These are phyloP conservation scores for Penicillium desertorum DNA, from an alignment of 495 filamentous ascomycete species.

Conservation along the genomic window DNA sequence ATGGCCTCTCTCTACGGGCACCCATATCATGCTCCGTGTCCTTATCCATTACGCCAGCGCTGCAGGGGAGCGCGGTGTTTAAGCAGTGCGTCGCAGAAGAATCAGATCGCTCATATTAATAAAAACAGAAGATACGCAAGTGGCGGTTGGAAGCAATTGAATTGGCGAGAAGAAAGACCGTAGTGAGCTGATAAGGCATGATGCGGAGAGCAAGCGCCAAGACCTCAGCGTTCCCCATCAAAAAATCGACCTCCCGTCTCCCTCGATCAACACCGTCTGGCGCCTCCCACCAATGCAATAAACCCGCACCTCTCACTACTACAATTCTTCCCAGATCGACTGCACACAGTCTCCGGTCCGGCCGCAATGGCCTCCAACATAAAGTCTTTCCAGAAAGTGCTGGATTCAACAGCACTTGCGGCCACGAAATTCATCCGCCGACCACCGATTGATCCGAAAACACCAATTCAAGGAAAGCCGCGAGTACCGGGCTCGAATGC, in stretches of 20 bases:
- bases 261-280: slow-evolving; percentile 18
- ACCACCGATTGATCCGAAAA: slow-evolving; percentile 40
- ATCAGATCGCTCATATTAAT: slow-evolving; percentile 6
- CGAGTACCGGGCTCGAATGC: slow-evolving; percentile 45
- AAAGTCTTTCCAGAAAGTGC: slow-evolving; percentile 41
- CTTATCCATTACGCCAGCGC: slow-evolving; percentile 15
- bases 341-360: slow-evolving; percentile 15
- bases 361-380: slow-evolving; percentile 46
- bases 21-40: slow-evolving; percentile 23
- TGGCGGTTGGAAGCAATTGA: slow-evolving; percentile 10
- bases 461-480: slow-evolving; percentile 40
- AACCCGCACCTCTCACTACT: background rate
- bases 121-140: slow-evolving; percentile 1
- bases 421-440: slow-evolving; percentile 43
- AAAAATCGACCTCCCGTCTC: slow-evolving; percentile 35
- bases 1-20: slow-evolving; percentile 25
- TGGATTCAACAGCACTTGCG: slow-evolving; percentile 48
- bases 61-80: background rate
- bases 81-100: slow-evolving; percentile 2
- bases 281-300: slow-evolving; percentile 22
- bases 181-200: slow-evolving; percentile 18
- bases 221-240: slow-evolving; percentile 28
- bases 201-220: slow-evolving; percentile 36
- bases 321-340: slow-evolving; percentile 7
- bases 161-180: slow-evolving; percentile 6